Evolutionary conservation across 176 grass and related monocot species (phyloP).

Genomic region (Saccharum spontaneum): DNA sequence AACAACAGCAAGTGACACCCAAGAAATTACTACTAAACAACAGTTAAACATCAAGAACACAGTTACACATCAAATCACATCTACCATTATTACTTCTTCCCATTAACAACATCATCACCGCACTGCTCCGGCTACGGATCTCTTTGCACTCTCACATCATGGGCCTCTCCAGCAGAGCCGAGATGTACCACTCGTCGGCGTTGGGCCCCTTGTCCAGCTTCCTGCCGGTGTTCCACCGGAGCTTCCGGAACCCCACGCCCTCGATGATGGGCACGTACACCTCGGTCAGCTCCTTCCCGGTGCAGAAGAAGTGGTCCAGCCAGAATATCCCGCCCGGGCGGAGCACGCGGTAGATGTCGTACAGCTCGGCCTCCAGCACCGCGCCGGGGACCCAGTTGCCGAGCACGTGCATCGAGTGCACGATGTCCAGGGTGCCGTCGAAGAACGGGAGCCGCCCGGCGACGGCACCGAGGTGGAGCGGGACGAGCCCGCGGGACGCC

Average conservation of each 20-base stretch:
- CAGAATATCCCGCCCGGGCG: conserved; percentile 50
- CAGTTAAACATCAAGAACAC: not conserved
- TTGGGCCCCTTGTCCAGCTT: conserved; percentile 47
- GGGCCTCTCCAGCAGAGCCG: conserved; percentile 55
- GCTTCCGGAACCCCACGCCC: conserved; percentile 42
- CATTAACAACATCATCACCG: not conserved
- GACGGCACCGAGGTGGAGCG: conserved; percentile 48
- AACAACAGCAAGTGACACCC: too few relatives aligned
- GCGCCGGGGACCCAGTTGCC: conserved; percentile 47
- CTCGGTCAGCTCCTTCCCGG: conserved; percentile 30
- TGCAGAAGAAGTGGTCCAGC: conserved; percentile 55
- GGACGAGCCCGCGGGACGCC: conserved; percentile 46
- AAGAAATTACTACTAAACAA: not conserved
- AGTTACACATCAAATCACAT: not conserved
- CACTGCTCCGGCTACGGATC: not conserved
- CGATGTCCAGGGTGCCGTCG: conserved; percentile 47
- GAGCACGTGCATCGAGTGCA: conserved; percentile 49
- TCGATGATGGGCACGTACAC: conserved; percentile 42
- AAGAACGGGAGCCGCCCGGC: conserved; percentile 57
- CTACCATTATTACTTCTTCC: not conserved
- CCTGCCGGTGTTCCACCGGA: conserved; percentile 50
- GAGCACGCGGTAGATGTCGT: conserved; percentile 51
- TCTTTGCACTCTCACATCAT: conserved; percentile 17
- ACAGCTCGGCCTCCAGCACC: conserved; percentile 44
- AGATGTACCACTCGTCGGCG: conserved; percentile 60